These are phyloP conservation scores for Citrus medica DNA, from an alignment of 345 rosid genomes.

Conservation along the genomic window DNA sequence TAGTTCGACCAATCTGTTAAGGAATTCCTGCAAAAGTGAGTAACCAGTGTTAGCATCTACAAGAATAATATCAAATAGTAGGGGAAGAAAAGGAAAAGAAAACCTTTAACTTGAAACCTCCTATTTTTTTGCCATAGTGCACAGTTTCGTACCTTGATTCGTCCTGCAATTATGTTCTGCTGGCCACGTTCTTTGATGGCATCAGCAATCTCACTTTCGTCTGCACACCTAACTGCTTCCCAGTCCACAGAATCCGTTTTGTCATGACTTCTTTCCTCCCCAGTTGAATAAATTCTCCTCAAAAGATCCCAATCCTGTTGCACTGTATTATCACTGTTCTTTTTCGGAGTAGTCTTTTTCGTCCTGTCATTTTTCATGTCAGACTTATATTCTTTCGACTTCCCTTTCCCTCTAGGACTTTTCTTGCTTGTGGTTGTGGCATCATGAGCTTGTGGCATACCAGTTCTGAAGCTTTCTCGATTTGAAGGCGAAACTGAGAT, in stretches of 20 bases:
- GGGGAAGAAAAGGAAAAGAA: background rate
- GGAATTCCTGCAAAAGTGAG: slow-evolving; percentile 38
- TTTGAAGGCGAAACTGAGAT: background rate
- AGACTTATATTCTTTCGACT: background rate
- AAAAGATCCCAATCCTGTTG: slow-evolving; percentile 43
- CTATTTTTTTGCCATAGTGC: background rate
- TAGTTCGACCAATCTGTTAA: slow-evolving; percentile 22
- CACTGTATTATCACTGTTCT: slow-evolving; percentile 9
- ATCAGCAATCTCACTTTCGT: slow-evolving; percentile 18
- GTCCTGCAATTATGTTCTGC: slow-evolving; percentile 26
- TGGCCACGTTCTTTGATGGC: slow-evolving; percentile 55
- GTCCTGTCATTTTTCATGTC: background rate
- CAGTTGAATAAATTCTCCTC: slow-evolving; percentile 29
- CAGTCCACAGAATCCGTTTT: slow-evolving; percentile 60
- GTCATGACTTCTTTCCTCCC: slow-evolving; percentile 21
- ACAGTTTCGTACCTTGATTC: slow-evolving; percentile 41
- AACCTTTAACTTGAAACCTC: background rate
- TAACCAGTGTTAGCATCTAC: background rate
- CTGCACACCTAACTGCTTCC: slow-evolving; percentile 48
- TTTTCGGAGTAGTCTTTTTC: slow-evolving; percentile 11
- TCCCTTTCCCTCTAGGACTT: background rate
- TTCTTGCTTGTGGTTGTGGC: background rate
- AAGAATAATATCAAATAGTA: background rate
- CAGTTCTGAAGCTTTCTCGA: background rate
- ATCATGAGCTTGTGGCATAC: background rate